Evolutionary conservation across 1,284 basidiomycete species (phyloP).

Genomic region (Sanghuangporus weigelae): DNA sequence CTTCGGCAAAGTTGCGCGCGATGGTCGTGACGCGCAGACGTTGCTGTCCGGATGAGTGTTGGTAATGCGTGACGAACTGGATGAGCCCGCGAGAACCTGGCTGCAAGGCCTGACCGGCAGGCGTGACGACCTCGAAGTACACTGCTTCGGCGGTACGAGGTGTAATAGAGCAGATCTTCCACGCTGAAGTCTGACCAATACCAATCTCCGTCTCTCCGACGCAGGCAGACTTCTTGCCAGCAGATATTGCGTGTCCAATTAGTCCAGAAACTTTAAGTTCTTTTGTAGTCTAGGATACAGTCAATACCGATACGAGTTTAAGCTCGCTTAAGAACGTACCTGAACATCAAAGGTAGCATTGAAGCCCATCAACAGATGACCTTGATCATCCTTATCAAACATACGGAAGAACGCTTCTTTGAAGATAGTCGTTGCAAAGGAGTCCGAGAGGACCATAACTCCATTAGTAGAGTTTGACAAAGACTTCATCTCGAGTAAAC

Average conservation of each 20-base stretch:
- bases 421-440: conserved; percentile 98
- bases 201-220: conserved; percentile 99
- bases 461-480: conserved; percentile 95
- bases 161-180: conserved; percentile 93
- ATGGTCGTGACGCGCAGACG: conserved; percentile 95
- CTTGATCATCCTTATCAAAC: conserved; percentile 93
- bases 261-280: conserved; percentile 98
- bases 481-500: conserved; percentile 96
- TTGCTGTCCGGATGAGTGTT: conserved; percentile 93
- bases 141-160: conserved; percentile 88
- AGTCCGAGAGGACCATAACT: conserved; percentile 93
- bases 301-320: neutral
- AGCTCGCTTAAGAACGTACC: conserved; percentile 37
- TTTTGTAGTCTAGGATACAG: conserved; percentile 78
- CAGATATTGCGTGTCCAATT: conserved; percentile 96
- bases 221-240: conserved; percentile 93
- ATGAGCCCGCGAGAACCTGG: conserved; percentile 93
- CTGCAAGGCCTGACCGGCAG: conserved; percentile 91
- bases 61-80: conserved; percentile 99
- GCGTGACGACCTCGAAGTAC: conserved; percentile 99
- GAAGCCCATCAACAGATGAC: conserved; percentile 95
- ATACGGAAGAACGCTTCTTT: conserved; percentile 96
- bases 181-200: conserved; percentile 98
- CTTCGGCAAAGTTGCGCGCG: conserved; percentile 95
- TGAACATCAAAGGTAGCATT: conserved; percentile 99